Base-by-base conservation (phyloP, 2,329 filamentous ascomycete genomes). In the Claviceps sp. region DNA sequence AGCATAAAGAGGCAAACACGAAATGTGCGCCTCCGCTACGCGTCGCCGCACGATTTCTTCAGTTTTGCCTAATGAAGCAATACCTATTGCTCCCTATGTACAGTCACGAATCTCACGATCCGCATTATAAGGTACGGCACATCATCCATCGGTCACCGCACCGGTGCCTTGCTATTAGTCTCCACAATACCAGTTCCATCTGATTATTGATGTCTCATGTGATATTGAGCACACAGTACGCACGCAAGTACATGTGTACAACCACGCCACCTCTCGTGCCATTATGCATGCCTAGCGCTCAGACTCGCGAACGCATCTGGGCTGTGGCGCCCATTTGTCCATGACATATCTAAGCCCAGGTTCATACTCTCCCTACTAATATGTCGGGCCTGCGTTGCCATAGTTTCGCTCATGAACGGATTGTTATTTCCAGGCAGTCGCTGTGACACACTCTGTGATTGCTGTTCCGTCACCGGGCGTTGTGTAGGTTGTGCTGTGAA, bases 291-390 rank as follows among this genome's bases (percentile, higher is more conserved):
- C 57, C 77, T 71, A 50, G 84, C 80, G 60, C 84, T 88, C 56
- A 90, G 70, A 49, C 83, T 86, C 2, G 85, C 80, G 73, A 89
- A 90, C 14, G 86, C 86, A 66, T 90, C 86, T 3, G 86, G 86
- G 59, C 85, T 88, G 61, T 89, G 85, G 43, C 86, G 72, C 9
- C 86, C 86, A 59, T 82, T 83, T 59, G 73, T 74, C 78, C 78
- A 82, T 45, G 78, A 75, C 71, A 82, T 77, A 52, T 79, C 79
- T 64, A 80, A 73, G 42, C 85, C 77, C 57, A 81, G 74, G 51
- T 73, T 79, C 64, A 87, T 79, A 64, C 85, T 89, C 61, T 89
- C 86, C 47, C 85, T 77, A 60, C 84, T 89, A 54, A 49, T 62
- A 54, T 53, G 59, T 50, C 55, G 57, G 54, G 60, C 52, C 44